A percentile compares a stretch with the other conserved stretches of the same genome.
These are phyloP conservation scores for Penstemon newberryi DNA, from an alignment of 257 asterid species.

Conservation along the genomic window DNA sequence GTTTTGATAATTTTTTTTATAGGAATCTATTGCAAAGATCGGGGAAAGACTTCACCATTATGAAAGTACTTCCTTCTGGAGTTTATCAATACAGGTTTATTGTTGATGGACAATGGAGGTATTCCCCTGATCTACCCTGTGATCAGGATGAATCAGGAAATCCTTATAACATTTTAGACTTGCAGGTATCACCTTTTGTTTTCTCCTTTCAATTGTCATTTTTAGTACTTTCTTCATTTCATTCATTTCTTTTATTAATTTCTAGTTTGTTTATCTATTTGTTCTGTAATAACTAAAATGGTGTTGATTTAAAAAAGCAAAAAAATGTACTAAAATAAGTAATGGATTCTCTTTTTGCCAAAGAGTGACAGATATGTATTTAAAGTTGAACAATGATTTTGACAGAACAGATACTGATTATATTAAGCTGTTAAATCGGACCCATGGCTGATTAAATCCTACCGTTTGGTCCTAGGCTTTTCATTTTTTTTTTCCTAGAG, in stretches of 20 bases:
- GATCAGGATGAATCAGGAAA: constrained; percentile 83
- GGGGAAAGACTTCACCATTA: constrained; percentile 95
- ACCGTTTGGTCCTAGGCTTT: too few species aligned
- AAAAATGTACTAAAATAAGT: not conserved
- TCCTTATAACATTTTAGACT: constrained; percentile 77
- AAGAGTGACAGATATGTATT: constrained; percentile 12
- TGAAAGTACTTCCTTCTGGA: constrained; percentile 96
- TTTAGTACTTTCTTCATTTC: not conserved
- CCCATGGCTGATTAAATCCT: too few species aligned
- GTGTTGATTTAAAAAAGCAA: not conserved
- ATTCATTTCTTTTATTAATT: not conserved
- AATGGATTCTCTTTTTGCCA: not conserved
- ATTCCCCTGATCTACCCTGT: constrained; percentile 79
- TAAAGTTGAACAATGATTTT: not conserved
- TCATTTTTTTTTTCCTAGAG: too few species aligned
- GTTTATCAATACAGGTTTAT: constrained; percentile 86
- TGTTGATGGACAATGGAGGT: constrained; percentile 92
- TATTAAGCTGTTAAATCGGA: too few species aligned
- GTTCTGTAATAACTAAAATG: not conserved
- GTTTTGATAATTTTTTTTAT: constrained; percentile 22
- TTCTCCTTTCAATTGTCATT: constrained; percentile 9
- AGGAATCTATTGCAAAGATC: constrained; percentile 89
- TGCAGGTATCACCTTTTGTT: constrained; percentile 56
- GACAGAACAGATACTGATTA: too few species aligned
- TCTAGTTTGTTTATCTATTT: constrained; percentile 4